These are phyloP conservation scores for Metschnikowia borealis DNA, from an alignment of 805 yeast genomes.

Conservation along the genomic window DNA sequence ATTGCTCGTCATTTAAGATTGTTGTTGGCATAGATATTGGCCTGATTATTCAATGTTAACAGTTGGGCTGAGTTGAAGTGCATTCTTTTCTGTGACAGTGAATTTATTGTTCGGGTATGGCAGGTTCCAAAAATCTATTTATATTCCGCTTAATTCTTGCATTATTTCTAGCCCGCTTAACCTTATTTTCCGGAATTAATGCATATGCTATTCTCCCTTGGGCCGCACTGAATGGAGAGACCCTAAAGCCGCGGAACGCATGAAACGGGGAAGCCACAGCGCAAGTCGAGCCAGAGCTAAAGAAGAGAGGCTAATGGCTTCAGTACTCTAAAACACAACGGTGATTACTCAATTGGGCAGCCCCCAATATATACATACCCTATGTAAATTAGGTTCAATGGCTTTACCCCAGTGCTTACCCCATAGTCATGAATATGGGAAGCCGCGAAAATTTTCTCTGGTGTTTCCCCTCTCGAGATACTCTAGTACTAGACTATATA, in stretches of 20 bases:
- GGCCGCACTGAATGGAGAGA: background rate
- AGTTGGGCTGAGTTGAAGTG: too few relatives aligned
- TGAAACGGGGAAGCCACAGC: background rate
- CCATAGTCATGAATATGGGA: background rate
- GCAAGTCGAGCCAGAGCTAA: background rate
- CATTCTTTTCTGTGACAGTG: background rate
- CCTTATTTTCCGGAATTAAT: background rate
- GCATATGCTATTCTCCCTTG: slow-evolving; percentile 3
- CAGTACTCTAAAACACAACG: background rate
- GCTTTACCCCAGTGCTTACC: background rate
- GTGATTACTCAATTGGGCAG: background rate
- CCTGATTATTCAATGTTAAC: too few relatives aligned
- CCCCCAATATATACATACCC: background rate
- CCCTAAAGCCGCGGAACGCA: slow-evolving; percentile 3
- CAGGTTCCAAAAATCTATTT: background rate
- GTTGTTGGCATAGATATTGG: too few relatives aligned
- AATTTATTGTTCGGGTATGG: background rate
- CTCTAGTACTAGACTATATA: slow-evolving; percentile 10
- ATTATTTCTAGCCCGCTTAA: background rate
- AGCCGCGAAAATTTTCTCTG: slow-evolving; percentile 16
- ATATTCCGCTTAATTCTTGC: background rate
- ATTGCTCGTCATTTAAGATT: background rate
- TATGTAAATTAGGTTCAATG: background rate
- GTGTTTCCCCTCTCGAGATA: slow-evolving; percentile 7
- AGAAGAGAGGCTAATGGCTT: background rate